A percentile compares a stretch with the other conserved stretches of the same genome.
Conservation (phyloP, 1,284 basidiomycete species). For the Irpex sp. region DNA sequence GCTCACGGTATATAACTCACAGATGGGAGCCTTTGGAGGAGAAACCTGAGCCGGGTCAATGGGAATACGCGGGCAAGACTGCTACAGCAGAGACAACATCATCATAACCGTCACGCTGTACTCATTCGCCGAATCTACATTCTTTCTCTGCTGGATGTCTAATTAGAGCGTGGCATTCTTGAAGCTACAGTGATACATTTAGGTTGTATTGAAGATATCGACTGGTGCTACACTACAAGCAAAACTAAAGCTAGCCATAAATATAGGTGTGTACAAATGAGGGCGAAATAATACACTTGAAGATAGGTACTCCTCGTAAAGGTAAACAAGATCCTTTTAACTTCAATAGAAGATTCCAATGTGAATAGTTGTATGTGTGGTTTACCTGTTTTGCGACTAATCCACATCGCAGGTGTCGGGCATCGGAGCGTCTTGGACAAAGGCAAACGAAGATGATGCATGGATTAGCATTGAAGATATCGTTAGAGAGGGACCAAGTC, state of each 20-base stretch:
- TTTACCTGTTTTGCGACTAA: not conserved
- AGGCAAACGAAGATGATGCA: not conserved
- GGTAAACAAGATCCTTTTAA: not conserved
- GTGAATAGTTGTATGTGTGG: not conserved
- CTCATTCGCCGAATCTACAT: not conserved
- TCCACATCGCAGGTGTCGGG: not conserved
- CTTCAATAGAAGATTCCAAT: not conserved
- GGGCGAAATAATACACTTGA: not conserved
- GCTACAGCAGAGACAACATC: constrained; percentile 35
- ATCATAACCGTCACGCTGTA: not conserved
- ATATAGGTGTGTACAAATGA: no score
- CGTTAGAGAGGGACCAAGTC: not conserved
- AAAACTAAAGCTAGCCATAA: no score
- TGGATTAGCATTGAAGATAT: not conserved
- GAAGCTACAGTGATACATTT: not conserved
- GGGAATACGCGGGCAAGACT: constrained; percentile 75
- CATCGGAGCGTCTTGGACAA: not conserved
- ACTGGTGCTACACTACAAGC: not conserved
- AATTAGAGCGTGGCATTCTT: not conserved
- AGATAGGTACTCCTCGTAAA: not conserved
- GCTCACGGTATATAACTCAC: constrained; percentile 5
- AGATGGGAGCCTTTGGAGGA: constrained; percentile 90
- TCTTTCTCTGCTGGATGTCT: not conserved
- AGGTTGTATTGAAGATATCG: not conserved
- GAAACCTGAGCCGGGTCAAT: constrained; percentile 79